These are phyloP conservation scores for Claviceps sp. DNA, from an alignment of 2,329 filamentous ascomycete species.

Conservation along the genomic window DNA sequence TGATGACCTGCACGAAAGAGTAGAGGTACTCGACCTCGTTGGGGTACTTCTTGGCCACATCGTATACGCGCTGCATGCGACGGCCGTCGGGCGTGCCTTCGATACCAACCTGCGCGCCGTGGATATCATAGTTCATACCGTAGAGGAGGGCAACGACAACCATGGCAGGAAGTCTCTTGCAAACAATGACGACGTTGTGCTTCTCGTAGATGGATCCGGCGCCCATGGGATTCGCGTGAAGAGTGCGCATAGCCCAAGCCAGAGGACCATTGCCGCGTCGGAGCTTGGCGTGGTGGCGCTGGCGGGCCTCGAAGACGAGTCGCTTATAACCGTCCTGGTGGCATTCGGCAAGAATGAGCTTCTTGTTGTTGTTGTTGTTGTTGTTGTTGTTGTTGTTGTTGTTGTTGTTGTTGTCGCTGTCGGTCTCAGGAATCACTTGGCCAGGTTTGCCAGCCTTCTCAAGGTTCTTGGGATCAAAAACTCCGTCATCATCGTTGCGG, in stretches of 20 bases:
- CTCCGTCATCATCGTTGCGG: conserved; percentile 13
- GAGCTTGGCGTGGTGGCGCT: conserved; percentile 49
- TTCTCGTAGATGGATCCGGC: conserved; percentile 61
- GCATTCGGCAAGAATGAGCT: conserved; percentile 32
- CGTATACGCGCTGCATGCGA: conserved; percentile 42
- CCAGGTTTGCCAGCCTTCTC: conserved; percentile 1
- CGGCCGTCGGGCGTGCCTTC: conserved; percentile 11
- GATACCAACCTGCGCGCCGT: conserved; percentile 24
- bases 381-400: conserved; percentile 25
- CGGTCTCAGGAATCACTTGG: conserved; percentile 17
- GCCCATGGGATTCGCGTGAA: conserved; percentile 61
- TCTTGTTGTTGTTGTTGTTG: conserved; percentile 27
- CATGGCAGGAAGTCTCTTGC: conserved; percentile 56
- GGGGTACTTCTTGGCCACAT: conserved; percentile 48
- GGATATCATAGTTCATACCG: conserved; percentile 71
- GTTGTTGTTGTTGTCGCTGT: conserved; percentile 19
- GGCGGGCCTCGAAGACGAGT: conserved; percentile 42
- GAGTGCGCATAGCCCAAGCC: conserved; percentile 71
- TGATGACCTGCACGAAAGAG: conserved; percentile 53
- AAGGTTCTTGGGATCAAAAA: conserved; percentile 11
- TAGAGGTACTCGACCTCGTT: conserved; percentile 60
- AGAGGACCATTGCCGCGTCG: conserved; percentile 50
- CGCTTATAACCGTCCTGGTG: conserved; percentile 44
- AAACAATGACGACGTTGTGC: conserved; percentile 50
- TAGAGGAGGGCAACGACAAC: conserved; percentile 52